Evolutionary conservation across 1,284 basidiomycete genomes (phyloP).

Genomic region (Apiotrichum domesticum): DNA sequence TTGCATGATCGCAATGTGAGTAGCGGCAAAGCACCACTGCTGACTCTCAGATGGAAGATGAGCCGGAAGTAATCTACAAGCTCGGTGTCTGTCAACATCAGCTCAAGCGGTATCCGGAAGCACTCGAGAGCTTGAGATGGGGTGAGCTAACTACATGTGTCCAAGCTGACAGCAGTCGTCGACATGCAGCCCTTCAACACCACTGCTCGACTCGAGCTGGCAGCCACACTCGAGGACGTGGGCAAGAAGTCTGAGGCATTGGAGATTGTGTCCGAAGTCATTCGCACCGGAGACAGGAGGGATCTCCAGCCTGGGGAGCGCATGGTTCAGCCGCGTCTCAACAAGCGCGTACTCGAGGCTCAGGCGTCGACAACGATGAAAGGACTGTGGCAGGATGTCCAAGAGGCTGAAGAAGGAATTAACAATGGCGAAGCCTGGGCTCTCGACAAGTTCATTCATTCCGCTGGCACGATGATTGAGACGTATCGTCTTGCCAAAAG

Average conservation of each 20-base stretch:
- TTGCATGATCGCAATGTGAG: slow-evolving; percentile 57
- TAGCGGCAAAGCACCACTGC: background rate
- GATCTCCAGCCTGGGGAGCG: slow-evolving; percentile 24
- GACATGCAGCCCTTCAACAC: slow-evolving; percentile 65
- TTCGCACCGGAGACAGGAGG: slow-evolving; percentile 18
- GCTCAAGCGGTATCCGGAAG: slow-evolving; percentile 64
- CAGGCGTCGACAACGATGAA: slow-evolving; percentile 41
- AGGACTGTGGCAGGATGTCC: slow-evolving; percentile 42
- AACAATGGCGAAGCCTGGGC: slow-evolving; percentile 44
- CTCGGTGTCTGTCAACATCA: slow-evolving; percentile 69
- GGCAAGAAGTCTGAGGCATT: slow-evolving; percentile 75
- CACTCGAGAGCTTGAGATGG: slow-evolving; percentile 74
- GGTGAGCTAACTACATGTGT: slow-evolving; percentile 50
- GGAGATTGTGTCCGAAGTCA: slow-evolving; percentile 68
- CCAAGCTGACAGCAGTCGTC: slow-evolving; percentile 54
- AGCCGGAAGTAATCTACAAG: slow-evolving; percentile 39
- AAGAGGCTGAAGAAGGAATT: slow-evolving; percentile 41
- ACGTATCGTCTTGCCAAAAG: slow-evolving; percentile 78
- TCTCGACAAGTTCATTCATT: slow-evolving; percentile 62
- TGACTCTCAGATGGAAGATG: slow-evolving; percentile 15
- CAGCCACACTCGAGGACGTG: slow-evolving; percentile 74
- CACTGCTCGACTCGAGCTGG: slow-evolving; percentile 79
- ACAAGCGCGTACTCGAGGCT: slow-evolving; percentile 33
- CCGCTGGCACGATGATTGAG: slow-evolving; percentile 79
- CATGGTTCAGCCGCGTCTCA: slow-evolving; percentile 21